Base-by-base conservation (phyloP, 805 yeast species). In the Zygoascus biomembranicola region DNA sequence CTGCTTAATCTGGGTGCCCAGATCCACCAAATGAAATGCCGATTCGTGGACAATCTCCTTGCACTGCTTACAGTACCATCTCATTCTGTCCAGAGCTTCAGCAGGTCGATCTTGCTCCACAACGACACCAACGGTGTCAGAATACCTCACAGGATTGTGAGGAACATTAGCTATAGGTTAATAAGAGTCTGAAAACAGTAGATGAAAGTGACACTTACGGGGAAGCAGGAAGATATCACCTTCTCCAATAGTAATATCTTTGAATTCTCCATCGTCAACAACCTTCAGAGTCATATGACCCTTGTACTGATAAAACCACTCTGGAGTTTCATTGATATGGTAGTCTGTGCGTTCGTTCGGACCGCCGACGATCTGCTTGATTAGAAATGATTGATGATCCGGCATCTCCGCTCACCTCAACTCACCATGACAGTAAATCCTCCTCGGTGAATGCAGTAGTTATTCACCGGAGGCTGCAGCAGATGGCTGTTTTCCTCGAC, bases 301-400 rank as follows among this genome's bases (percentile, higher is more conserved):
- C 68, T 87, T 87, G 66, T 85, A 79, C 75, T 86, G 92, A 69
- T 85, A 82, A 67, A 90, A 90, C 80, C 89, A 90, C 64, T 90
- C 97, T 0, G 97, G 97, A 0, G 97, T 90, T 62, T 88, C 95
- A 65, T 90, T 90, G 49, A 90, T 80, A 64, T 90, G 97, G 66
- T 88, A 90, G 66, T 90, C 97, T 0, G 96, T 90, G 54, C 97
- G 76, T 63, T 84, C 95, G 66, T 90, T 90, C 2, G 97, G 97
- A 0, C 97, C 97, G 14, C 97, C 97, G 1, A 90, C 95, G 50
- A 90, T 82, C 74, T 44, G 35, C 35, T 8, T 32, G 4, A 44
- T 44, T 28, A 23, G 45, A n/a, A 18, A 42, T 18, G 26, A 18
- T n/a, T n/a, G n/a, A n/a, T n/a, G 19, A 16, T 13, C 14, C 20